These are phyloP conservation scores for Plasmodium yoelii DNA, from an alignment of 169 alveolate species.

Conservation along the genomic window DNA sequence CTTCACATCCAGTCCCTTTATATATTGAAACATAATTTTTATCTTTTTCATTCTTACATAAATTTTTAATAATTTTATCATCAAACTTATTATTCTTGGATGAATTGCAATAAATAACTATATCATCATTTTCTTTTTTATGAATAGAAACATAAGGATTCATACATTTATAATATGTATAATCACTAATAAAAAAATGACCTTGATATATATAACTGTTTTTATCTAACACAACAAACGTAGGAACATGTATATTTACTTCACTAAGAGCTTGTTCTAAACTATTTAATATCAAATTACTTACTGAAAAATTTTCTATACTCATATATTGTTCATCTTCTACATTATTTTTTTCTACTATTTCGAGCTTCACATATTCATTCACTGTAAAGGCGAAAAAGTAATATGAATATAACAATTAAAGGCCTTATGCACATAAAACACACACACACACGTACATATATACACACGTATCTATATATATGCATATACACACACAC, in stretches of 20 bases:
- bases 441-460: too few relatives aligned
- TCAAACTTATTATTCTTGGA: not conserved
- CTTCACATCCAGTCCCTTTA: conserved; percentile 69
- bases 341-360: conserved; percentile 24
- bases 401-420: not conserved
- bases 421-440: not conserved
- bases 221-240: conserved; percentile 54
- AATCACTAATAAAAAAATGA: conserved; percentile 52
- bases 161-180: conserved; percentile 53
- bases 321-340: conserved; percentile 49
- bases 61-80: not conserved
- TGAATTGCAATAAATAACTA: not conserved
- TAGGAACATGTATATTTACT: conserved; percentile 44
- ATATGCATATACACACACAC: too few relatives aligned
- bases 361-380: conserved; percentile 57
- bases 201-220: conserved; percentile 55
- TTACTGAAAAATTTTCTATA: conserved; percentile 20
- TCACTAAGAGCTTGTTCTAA: conserved; percentile 47
- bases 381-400: conserved; percentile 20
- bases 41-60: not conserved
- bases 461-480: too few relatives aligned
- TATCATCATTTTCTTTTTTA: conserved; percentile 2
- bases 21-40: conserved; percentile 32
- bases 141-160: conserved; percentile 34
- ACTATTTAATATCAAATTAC: conserved; percentile 44